Percentiles rank a stretch among this genome's conserved stretches.
Conservation (phyloP, 2,329 filamentous ascomycete genomes). For the Fusarium nematophilum region DNA sequence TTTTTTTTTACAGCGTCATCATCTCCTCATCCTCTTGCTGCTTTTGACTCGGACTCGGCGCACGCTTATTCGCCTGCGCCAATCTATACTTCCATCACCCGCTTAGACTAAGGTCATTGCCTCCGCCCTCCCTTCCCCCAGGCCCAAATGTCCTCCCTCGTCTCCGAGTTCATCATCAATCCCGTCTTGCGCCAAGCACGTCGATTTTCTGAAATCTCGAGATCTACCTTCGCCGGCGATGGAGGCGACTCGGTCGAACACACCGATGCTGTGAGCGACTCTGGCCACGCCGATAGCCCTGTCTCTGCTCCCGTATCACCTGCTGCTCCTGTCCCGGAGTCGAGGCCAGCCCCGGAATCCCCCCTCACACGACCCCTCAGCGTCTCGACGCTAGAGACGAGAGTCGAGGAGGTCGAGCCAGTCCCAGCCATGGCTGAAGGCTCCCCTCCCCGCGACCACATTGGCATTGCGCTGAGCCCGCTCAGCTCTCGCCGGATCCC, state of each 20-base stretch:
- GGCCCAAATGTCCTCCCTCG: constrained; percentile 68
- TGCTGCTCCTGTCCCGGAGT: constrained; percentile 8
- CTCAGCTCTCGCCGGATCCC: constrained; percentile 61
- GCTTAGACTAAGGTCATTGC: constrained; percentile 21
- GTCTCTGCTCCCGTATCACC: constrained; percentile 29
- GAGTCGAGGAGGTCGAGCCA: constrained; percentile 44
- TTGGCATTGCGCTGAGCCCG: constrained; percentile 48
- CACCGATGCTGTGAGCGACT: constrained; percentile 36
- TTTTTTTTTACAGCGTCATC: constrained; percentile 5
- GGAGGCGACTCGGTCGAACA: constrained; percentile 45
- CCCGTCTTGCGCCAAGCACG: constrained; percentile 74
- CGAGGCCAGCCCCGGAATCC: constrained; percentile 39
- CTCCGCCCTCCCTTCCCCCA: constrained; percentile 32
- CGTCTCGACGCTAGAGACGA: constrained; percentile 50
- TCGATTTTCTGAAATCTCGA: constrained; percentile 67
- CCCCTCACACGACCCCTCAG: constrained; percentile 47
- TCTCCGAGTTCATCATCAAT: constrained; percentile 74
- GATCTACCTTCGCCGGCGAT: constrained; percentile 52
- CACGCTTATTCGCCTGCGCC: constrained; percentile 12
- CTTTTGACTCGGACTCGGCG: constrained; percentile 11
- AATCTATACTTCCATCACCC: constrained; percentile 18
- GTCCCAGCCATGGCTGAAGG: constrained; percentile 36
- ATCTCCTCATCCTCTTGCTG: constrained; percentile 8
- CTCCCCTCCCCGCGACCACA: constrained; percentile 46
- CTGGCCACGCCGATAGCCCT: constrained; percentile 30